Evolutionary conservation across 352 stramenopile genomes (phyloP).

Genomic region (Nothophytophthora sp.): DNA sequence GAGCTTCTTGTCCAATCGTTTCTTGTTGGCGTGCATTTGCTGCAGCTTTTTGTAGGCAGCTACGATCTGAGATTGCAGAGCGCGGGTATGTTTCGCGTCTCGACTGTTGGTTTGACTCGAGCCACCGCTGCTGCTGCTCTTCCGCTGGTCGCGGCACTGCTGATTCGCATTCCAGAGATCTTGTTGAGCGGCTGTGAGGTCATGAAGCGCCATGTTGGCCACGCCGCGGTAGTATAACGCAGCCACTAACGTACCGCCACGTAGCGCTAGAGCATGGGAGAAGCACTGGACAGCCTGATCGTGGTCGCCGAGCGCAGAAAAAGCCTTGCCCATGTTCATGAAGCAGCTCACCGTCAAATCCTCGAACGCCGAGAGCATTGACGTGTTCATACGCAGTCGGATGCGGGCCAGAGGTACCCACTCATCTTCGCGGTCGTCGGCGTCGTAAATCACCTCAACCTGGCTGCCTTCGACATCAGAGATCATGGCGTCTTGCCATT

Average conservation of each 20-base stretch:
- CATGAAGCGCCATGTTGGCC: conserved; percentile 58
- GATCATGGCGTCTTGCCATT: conserved; percentile 61
- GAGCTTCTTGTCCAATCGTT: conserved; percentile 79
- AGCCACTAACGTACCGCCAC: conserved; percentile 44
- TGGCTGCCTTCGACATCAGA: conserved; percentile 53
- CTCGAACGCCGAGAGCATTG: conserved; percentile 47
- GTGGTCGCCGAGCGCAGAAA: conserved; percentile 54
- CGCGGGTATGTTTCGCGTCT: conserved; percentile 34
- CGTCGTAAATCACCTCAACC: conserved; percentile 75
- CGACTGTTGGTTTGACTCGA: conserved; percentile 35
- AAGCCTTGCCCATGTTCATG: conserved; percentile 86
- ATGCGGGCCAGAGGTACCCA: conserved; percentile 50
- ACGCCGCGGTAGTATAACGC: conserved; percentile 76
- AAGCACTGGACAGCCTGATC: conserved; percentile 64
- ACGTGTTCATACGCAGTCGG: conserved; percentile 58
- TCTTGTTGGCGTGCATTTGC: conserved; percentile 70
- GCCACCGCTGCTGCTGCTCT: conserved; percentile 28
- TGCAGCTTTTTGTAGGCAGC: conserved; percentile 77
- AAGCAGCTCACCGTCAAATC: conserved; percentile 61
- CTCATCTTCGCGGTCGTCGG: conserved; percentile 43
- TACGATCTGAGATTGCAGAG: conserved; percentile 49
- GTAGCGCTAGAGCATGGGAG: conserved; percentile 44
- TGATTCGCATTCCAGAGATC: conserved; percentile 75
- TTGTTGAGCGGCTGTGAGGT: conserved; percentile 59
- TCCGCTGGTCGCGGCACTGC: conserved; percentile 47